A percentile compares a stretch with the other conserved stretches of the same genome.
Conservation (phyloP, 257 asterid genomes). For the Prunella vulgaris region DNA sequence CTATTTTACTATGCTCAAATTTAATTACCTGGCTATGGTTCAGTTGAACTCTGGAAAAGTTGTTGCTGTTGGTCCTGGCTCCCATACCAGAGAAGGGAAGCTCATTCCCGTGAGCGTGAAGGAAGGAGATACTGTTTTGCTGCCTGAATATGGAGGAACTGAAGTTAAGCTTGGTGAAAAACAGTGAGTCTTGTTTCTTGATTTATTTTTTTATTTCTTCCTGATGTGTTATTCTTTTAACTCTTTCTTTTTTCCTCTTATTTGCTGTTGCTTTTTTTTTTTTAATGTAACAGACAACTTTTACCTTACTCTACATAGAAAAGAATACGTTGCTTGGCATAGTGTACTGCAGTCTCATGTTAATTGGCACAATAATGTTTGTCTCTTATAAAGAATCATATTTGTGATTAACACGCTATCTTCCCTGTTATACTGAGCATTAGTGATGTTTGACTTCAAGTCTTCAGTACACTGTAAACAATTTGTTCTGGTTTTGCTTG, state of each 20-base stretch:
- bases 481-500: neutral
- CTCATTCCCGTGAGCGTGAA: slow-evolving; percentile 47
- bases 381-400: neutral
- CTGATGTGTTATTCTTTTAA: neutral
- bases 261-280: neutral
- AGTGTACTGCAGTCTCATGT: neutral
- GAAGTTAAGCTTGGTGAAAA: slow-evolving; percentile 65
- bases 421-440: neutral
- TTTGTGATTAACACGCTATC: neutral
- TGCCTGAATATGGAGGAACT: slow-evolving; percentile 67
- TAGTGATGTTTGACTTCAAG: neutral
- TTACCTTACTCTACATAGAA: neutral
- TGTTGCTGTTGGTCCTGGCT: slow-evolving; percentile 64
- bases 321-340: neutral
- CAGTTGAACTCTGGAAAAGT: slow-evolving; percentile 68
- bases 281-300: neutral
- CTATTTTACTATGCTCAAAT: neutral
- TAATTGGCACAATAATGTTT: neutral
- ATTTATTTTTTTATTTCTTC: neutral
- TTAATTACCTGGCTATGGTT: slow-evolving; percentile 1
- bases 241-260: neutral
- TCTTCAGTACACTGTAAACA: neutral
- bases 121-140: slow-evolving; percentile 61
- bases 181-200: slow-evolving; percentile 31
- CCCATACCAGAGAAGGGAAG: slow-evolving; percentile 48